Base-by-base conservation (phyloP, 2,329 filamentous ascomycete species). In the Ceratocystis albifundus region DNA sequence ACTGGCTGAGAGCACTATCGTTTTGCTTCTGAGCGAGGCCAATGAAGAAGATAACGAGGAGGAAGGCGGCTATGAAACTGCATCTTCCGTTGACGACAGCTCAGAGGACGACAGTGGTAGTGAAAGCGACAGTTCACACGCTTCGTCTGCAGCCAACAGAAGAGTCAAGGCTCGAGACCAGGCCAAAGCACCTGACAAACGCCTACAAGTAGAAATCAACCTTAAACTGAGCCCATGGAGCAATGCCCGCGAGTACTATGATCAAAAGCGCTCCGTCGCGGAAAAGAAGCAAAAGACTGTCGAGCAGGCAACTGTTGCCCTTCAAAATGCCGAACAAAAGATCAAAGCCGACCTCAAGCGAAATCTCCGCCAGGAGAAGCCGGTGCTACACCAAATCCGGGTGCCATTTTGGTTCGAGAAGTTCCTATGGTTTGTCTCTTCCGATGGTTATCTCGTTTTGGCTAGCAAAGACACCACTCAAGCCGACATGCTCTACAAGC, bases 391-490 rank as follows among this genome's bases (percentile, higher is more conserved):
- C 59, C 90, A 88, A 0, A 87, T 96, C 7, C 84, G 94, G 66
- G 88, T 86, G 72, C 88, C 87, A 70, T 83, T 92, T 71, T 99
- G 94, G 94, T 99, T 96, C 71, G 94, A 99, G 72, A 99, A 99
- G 75, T 99, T 96, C 72, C 80, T 86, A 32, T 97, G 90, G 82
- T 99, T 99, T 76, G 84, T 97, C 71, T 96, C 92, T 0, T 95
- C 91, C 0, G 94, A 99, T 72, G 92, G 93, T 3, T 96, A 97
- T 74, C 81, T 99, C 4, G 89, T 97, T 0, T 81, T 99, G 17
- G 93, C 86, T 57, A 93, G 91, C 17, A 90, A 90, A 69, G 94
- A 99, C 77, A 83, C 86, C 1, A 88, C 90, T 71, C 94, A 99
- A 74, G 91, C 88, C 71, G 94, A 99, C 74, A 87, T 92, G 50